phyloP scores from a whole-genome alignment of 1,139 yeast genomes.

The Pichia sp. region DNA sequence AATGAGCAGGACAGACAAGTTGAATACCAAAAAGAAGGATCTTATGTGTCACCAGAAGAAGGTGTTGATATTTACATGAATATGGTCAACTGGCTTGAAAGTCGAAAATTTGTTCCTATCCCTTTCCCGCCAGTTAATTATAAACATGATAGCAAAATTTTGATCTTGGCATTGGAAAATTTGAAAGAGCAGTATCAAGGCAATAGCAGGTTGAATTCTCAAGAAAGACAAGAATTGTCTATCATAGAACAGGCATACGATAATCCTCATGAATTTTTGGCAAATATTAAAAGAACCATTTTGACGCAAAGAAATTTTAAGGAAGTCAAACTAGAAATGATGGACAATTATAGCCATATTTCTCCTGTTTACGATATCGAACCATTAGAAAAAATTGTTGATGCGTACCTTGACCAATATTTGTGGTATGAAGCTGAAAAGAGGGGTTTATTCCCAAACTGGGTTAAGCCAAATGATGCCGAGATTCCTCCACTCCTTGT shows the following conservation, averaged over 20 bases:
- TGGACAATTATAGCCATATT: slow-evolving; percentile 81
- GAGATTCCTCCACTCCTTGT: slow-evolving; percentile 90
- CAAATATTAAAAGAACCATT: slow-evolving; percentile 72
- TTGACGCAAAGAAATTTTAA: slow-evolving; percentile 89
- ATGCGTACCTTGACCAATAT: slow-evolving; percentile 92
- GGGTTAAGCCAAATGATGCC: slow-evolving; percentile 93
- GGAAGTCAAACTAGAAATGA: slow-evolving; percentile 82
- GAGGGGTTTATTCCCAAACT: slow-evolving; percentile 81
- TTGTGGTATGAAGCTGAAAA: slow-evolving; percentile 94
- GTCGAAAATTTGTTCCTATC: slow-evolving; percentile 75
- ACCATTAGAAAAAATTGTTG: slow-evolving; percentile 91
- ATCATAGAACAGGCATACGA: slow-evolving; percentile 95
- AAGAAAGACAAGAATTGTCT: slow-evolving; percentile 88
- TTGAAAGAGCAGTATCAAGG: slow-evolving; percentile 77
- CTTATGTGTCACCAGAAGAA: slow-evolving; percentile 76
- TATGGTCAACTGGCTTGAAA: slow-evolving; percentile 90
- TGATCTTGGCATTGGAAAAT: slow-evolving; percentile 83
- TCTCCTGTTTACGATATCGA: slow-evolving; percentile 84
- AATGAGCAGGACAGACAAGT: slow-evolving; percentile 87
- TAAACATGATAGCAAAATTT: slow-evolving; percentile 85
- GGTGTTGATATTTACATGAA: slow-evolving; percentile 83
- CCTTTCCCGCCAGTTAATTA: slow-evolving; percentile 92
- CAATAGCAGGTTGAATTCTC: slow-evolving; percentile 75
- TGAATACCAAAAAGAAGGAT: slow-evolving; percentile 77
- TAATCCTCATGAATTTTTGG: slow-evolving; percentile 88